Evolutionary conservation across 805 yeast species (phyloP).

Genomic region (Candida ovalis): DNA sequence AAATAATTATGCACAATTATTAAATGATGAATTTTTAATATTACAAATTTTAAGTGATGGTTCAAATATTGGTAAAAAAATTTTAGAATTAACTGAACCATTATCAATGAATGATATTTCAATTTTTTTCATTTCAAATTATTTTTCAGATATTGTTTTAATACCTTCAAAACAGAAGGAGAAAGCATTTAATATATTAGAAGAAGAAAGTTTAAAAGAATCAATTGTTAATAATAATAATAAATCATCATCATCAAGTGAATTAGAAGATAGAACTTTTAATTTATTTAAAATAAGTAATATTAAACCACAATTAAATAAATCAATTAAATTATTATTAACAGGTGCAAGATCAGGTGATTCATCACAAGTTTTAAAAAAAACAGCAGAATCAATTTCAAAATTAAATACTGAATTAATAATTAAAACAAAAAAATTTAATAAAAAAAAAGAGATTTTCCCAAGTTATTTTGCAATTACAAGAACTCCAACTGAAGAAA

Average conservation of each 20-base stretch:
- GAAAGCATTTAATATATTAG: constrained; percentile 43
- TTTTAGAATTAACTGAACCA: constrained; percentile 55
- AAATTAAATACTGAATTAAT: constrained; percentile 15
- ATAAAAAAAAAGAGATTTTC: constrained; percentile 17
- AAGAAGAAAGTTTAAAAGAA: constrained; percentile 22
- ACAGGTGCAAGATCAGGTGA: constrained; percentile 59
- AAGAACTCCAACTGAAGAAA: constrained; percentile 47
- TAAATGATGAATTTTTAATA: constrained; percentile 44
- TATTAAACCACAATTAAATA: constrained; percentile 44
- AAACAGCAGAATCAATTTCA: constrained; percentile 37
- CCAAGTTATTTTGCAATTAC: constrained; percentile 51
- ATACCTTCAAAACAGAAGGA: constrained; percentile 46
- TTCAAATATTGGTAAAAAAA: constrained; percentile 47
- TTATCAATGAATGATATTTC: constrained; percentile 54
- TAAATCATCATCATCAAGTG: not conserved
- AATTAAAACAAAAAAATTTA: not conserved
- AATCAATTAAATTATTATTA: constrained; percentile 39
- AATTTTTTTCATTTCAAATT: constrained; percentile 57
- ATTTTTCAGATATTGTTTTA: constrained; percentile 59
- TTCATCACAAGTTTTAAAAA: constrained; percentile 37
- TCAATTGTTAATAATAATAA: not conserved
- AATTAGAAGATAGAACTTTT: constrained; percentile 35
- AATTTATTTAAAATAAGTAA: constrained; percentile 32
- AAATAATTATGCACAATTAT: constrained; percentile 33
- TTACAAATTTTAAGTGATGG: constrained; percentile 63